Percentiles rank a stretch among this genome's conserved stretches.
Evolutionary conservation across 2,329 filamentous ascomycete species (phyloP).

Genomic region (Ophiostoma perfectum): DNA sequence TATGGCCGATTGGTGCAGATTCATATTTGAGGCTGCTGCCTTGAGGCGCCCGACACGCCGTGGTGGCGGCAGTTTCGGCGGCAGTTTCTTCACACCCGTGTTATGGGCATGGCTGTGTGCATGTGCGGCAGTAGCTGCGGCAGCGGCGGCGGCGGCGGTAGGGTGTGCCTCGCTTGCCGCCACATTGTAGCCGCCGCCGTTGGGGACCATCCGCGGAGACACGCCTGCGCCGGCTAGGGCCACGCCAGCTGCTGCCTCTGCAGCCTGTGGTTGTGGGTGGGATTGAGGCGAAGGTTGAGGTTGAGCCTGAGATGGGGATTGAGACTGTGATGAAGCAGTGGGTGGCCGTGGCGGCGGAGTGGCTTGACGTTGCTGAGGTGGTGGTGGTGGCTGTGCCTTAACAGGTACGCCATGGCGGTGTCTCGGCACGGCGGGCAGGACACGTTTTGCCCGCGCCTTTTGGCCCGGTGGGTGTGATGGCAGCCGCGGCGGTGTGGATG

Average conservation of each 20-base stretch:
- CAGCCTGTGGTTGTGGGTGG: not conserved
- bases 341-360: conserved; percentile 13
- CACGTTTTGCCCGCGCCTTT: conserved; percentile 38
- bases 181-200: not conserved
- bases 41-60: conserved; percentile 24
- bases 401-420: conserved; percentile 50
- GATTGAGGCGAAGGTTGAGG: not conserved
- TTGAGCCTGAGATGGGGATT: conserved; percentile 1
- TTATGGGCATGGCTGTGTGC: not conserved
- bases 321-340: not conserved
- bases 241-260: conserved; percentile 15
- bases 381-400: conserved; percentile 22
- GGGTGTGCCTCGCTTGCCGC: conserved; percentile 9
- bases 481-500: conserved; percentile 3
- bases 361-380: conserved; percentile 7
- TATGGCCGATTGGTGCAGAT: conserved; percentile 22
- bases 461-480: conserved; percentile 20
- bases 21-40: conserved; percentile 25
- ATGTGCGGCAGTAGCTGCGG: conserved; percentile 15
- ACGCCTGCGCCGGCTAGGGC: conserved; percentile 14
- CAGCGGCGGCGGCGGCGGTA: conserved; percentile 11
- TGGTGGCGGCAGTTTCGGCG: conserved; percentile 28
- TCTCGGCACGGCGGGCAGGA: conserved; percentile 50
- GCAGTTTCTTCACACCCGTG: conserved; percentile 26
- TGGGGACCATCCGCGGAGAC: not conserved